Evolutionary conservation across 1,139 yeast species (phyloP), one percentile per base, ranked within the genome.

Genomic region (Hemisphaericaspora xylofermentans): DNA sequence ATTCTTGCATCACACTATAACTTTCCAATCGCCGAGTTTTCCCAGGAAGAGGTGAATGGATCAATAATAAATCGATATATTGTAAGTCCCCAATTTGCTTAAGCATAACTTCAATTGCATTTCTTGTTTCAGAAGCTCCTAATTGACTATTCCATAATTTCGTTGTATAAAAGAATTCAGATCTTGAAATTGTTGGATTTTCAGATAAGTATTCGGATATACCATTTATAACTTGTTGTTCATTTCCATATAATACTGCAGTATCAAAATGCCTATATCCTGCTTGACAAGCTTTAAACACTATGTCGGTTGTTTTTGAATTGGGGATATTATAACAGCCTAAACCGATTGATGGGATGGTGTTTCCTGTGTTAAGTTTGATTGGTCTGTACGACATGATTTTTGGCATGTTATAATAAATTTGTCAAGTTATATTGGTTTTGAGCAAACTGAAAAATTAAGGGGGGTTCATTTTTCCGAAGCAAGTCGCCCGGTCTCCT

Each of bases 101-200:
- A 43, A 65, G 48, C 56, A 64, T 59, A 12, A 53, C 57, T 25
- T 56, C 56, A 35, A 66, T 61, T 6, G 69, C 71, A 4, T 35
- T 28, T 29, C 51, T 51, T 16, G 68, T 62, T 16, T 44, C 42
- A 1, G 31, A 18, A 29, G 56, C 52, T 2, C 70, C 71, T 35
- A 62, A 54, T 45, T 65, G 67, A 33, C 61, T 59, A 43, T 66
- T 63, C 71, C 72, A 66, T 33, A 63, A 50, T 48, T 69, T 68
- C 28, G 74, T 68, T 6, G 93, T 83, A 56, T 82, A 85, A 52
- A 78, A 83, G 17, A 87, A 75, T 25, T 84, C 89, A 35, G 64
- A 66, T 37, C 94, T 64, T 43, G 68, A 68, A 38, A 71, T 61
- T 15, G 63, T 48, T 0, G 80, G 76, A 33, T 73, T 73, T 30